phyloP scores from a whole-genome alignment of 2,329 filamentous ascomycete genomes.

The Cryphonectria nitschkei region DNA sequence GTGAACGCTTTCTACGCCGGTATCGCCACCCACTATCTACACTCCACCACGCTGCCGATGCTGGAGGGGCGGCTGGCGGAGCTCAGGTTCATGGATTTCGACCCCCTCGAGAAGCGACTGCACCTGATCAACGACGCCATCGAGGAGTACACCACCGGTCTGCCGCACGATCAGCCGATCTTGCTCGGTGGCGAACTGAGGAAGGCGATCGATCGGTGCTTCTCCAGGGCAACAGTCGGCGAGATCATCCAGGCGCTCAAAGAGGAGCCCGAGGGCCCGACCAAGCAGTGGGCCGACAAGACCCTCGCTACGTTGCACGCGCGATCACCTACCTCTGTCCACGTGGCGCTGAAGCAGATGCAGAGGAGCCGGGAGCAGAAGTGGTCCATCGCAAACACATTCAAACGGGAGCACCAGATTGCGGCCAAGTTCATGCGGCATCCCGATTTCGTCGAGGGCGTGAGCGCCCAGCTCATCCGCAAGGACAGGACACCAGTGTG shows the following conservation, averaged over 20 bases:
- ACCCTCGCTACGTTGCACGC: slow-evolving; percentile 75
- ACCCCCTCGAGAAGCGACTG: slow-evolving; percentile 64
- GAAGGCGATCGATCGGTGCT: slow-evolving; percentile 82
- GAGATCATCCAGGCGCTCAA: slow-evolving; percentile 73
- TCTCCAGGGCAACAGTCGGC: slow-evolving; percentile 66
- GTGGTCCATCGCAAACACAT: slow-evolving; percentile 86
- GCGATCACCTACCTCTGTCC: slow-evolving; percentile 84
- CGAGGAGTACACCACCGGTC: slow-evolving; percentile 85
- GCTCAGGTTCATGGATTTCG: slow-evolving; percentile 82
- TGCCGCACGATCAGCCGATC: slow-evolving; percentile 76
- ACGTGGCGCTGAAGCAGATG: slow-evolving; percentile 85
- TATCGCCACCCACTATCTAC: slow-evolving; percentile 92
- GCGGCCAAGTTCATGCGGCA: slow-evolving; percentile 87
- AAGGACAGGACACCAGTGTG: slow-evolving; percentile 70
- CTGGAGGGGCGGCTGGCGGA: slow-evolving; percentile 87
- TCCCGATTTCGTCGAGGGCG: slow-evolving; percentile 89
- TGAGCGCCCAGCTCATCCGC: slow-evolving; percentile 77
- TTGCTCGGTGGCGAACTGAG: slow-evolving; percentile 71
- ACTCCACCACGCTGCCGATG: slow-evolving; percentile 82
- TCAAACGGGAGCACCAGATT: slow-evolving; percentile 83
- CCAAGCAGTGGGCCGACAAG: slow-evolving; percentile 75
- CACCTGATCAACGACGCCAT: slow-evolving; percentile 82
- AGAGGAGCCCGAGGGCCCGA: slow-evolving; percentile 52
- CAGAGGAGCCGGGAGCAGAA: slow-evolving; percentile 60
- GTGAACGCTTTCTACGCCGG: slow-evolving; percentile 88